These are phyloP conservation scores for Vitis riparia DNA, from an alignment of 164 flowering plant species.

Conservation along the genomic window DNA sequence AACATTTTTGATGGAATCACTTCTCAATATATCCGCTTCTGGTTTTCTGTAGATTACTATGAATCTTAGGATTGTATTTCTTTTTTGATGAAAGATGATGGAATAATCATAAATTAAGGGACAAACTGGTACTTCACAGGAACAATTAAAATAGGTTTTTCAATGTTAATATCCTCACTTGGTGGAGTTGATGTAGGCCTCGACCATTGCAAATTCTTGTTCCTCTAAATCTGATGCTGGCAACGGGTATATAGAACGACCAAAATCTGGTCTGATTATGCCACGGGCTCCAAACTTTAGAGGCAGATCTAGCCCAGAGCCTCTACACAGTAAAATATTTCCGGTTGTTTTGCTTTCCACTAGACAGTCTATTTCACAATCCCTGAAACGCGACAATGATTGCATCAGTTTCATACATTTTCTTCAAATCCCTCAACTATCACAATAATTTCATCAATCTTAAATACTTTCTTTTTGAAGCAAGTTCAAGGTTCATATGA, in stretches of 20 bases:
- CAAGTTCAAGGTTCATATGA: neutral
- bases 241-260: neutral
- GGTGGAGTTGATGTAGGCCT: constrained; percentile 21
- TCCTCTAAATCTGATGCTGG: constrained; percentile 3
- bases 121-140: too few species aligned
- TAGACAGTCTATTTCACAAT: too few species aligned
- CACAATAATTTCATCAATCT: too few species aligned
- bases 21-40: constrained; percentile 12
- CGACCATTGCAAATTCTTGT: neutral
- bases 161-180: constrained; percentile 5
- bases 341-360: too few species aligned
- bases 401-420: too few species aligned
- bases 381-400: too few species aligned
- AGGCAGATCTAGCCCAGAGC: neutral
- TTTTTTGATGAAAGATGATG: too few species aligned
- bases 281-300: constrained; percentile 22
- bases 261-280: neutral
- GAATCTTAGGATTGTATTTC: neutral
- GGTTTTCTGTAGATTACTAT: constrained; percentile 6
- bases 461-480: too few species aligned
- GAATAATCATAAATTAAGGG: too few species aligned
- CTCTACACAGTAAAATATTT: too few species aligned
- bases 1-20: neutral
- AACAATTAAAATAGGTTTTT: neutral
- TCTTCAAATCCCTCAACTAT: too few species aligned